Evolutionary conservation across 2,329 filamentous ascomycete genomes (phyloP), one percentile per base, ranked within the genome.

Genomic region (Pezicula carpinea): DNA sequence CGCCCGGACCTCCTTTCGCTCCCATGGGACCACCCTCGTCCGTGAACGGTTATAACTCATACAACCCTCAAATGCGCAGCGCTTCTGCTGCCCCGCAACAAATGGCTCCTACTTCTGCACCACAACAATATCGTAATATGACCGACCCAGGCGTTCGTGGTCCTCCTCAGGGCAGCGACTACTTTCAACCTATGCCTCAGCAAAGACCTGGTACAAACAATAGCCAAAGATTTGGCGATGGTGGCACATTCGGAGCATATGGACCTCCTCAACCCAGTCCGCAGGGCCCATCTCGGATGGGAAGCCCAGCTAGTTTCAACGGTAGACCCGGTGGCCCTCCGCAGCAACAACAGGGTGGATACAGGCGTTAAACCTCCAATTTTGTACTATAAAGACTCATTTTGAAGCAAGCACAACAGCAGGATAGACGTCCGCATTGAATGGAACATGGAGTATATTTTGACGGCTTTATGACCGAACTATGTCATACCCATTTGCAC

Each of bases 91-190:
- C 55, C 13, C 50, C 52, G 23, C 39, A 23, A 11, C 21, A n/a
- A 14, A 11, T 46, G 33, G 29, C 4, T 48, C 55, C 6, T 50
- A 48, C 39, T 42, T 39, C 19, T 46, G 47, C 48, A 44, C 47
- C 44, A 31, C 49, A 50, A 21, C 52, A 52, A 36, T 52, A 52
- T 38, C 43, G 57, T 23, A 59, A 57, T 23, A 53, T 59, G 53
- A 61, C 56, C 3, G 56, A 59, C 49, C 59, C 57, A 13, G 52
- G 52, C 29, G 35, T 43, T 26, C 43, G 53, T 39, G 53, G 50
- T 2, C 48, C 51, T 23, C 42, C 51, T 22, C 34, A 39, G 17
- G 36, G 26, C 8, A 43, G 35, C 17, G 52, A 53, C 23, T 53
- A 55, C 21, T 56, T 53, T 23, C 43, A 31, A 6, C 43, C 47